A percentile compares a stretch with the other conserved stretches of the same genome.
Evolutionary conservation across 2,329 filamentous ascomycete genomes (phyloP).

Genomic region (Chaetomium sp.): DNA sequence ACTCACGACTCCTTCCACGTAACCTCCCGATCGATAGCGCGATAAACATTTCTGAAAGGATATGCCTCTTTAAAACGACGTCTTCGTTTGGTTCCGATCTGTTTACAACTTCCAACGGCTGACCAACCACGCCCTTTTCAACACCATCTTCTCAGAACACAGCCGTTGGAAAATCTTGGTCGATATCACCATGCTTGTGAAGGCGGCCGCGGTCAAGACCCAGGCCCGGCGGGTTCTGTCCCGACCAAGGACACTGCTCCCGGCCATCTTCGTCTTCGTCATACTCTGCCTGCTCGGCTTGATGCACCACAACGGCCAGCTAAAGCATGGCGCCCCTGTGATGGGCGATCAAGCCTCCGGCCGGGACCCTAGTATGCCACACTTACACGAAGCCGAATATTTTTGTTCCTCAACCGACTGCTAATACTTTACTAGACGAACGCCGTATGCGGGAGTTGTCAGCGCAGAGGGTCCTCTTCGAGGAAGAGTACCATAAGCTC

Average conservation of each 20-base stretch:
- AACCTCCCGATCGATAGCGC: background rate
- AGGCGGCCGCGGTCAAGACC: slow-evolving; percentile 11
- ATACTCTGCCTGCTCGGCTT: slow-evolving; percentile 11
- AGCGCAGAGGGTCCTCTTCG: slow-evolving; percentile 25
- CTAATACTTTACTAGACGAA: slow-evolving; percentile 13
- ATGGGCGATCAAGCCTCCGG: background rate
- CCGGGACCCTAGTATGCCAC: slow-evolving; percentile 13
- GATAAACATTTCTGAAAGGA: background rate
- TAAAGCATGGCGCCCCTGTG: background rate
- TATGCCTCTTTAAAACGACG: background rate
- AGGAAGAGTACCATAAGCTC: slow-evolving; percentile 36
- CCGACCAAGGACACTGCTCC: slow-evolving; percentile 13
- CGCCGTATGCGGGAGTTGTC: slow-evolving; percentile 10
- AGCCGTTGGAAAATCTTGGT: no score
- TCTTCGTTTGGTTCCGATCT: no score
- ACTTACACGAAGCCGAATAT: background rate
- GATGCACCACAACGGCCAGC: slow-evolving; percentile 4
- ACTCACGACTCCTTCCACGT: background rate
- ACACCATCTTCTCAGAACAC: no score
- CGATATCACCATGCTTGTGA: slow-evolving; percentile 13
- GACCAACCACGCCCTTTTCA: no score
- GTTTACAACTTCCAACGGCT: no score
- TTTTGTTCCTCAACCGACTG: background rate
- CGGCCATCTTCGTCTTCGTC: slow-evolving; percentile 9
- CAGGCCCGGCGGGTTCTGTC: slow-evolving; percentile 18